Evolutionary conservation across 148 eudicot species (phyloP), one percentile per base, ranked within the genome.

Genomic region (Nyssa sinensis): DNA sequence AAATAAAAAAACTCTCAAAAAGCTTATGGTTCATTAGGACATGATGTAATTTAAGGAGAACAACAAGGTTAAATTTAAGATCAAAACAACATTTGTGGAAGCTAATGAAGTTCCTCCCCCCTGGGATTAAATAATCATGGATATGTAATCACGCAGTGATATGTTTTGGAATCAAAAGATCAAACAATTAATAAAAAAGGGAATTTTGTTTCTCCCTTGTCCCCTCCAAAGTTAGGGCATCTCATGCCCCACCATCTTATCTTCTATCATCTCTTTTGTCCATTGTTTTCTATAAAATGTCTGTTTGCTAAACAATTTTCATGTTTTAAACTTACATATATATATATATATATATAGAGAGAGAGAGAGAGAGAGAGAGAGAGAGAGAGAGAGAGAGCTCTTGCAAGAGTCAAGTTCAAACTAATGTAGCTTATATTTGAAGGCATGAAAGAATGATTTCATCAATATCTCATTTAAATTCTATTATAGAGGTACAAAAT

Each of bases 71-170:
- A 34, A 64, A 4, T 0, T n/a, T 8, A 66, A 25, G 70, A 66
- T 39, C 39, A 66, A 7, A 66, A 11, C 7, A 66, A 67, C n/a
- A 67, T 13, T 67, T 67, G 55, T 67, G 2, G 70, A 67, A 67
- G 57, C 55, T 37, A n/a, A n/a, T n/a, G n/a, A 34, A 35, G 12
- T 25, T 7, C 39, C 3, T n/a, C 12, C 30, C 62, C 7, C 1
- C 27, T 10, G 27, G 27, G 4, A 9, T 4, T 66, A 11, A 7
- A 35, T 2, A 28, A 47, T 25, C 47, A 30, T 10, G 24, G 14
- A 16, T 5, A 24, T 24, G 7, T 39, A 25, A 39, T 66, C 31
- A 66, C 4, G 31, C 31, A 47, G 53, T 14, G 12, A 16, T 29
- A 10, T 30, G 62, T 21, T 47, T 29, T 29, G 71, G 71, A 49